Evolutionary conservation across 2,329 filamentous ascomycete genomes (phyloP), one percentile per base, ranked within the genome.

Genomic region (Sarocladiaceae sp.): DNA sequence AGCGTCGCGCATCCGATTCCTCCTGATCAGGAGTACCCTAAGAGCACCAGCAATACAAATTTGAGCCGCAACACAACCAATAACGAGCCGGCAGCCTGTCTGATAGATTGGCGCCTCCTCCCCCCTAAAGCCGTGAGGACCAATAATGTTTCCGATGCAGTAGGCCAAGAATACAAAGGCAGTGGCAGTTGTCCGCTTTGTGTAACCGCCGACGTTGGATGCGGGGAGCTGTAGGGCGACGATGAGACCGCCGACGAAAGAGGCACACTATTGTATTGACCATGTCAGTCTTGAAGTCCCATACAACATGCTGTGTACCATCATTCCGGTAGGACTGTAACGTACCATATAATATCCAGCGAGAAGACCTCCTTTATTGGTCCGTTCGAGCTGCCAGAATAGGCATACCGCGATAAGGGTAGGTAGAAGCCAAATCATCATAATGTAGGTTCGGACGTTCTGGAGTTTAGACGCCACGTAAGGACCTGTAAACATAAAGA

Each of bases 141-240:
- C 72, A 46, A 74, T 68, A 47, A 75, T 66, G 48, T 75, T 75
- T 8, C 72, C 73, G 2, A 66, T 58, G 35, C 70, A 74, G 53
- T 71, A 71, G 3, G 68, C 71, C 2, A 72, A 51, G 55, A 74
- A 75, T 7, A 74, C 69, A 22, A 74, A 61, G 1, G 71, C 72
- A 1, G 71, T 70, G 3, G 66, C 61, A 0, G 71, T 72, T 17
- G 68, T 67, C 11, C 71, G 65, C 61, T 74, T 74, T 3, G 71
- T 74, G 56, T 73, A 73, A 4, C 71, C 71, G 2, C 66, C 73
- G 1, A 75, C 57, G 39, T 76, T 76, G 22, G 70, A 66, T 3
- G 72, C 70, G 2, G 74, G 74, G 59, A 77, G 67, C 55, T 77
- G 77, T 15, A 80, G 65, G 1, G 75, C 74, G 4, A 80, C 64